phyloP scores from a whole-genome alignment of 441 rosid species.

The Populus hybrid region DNA sequence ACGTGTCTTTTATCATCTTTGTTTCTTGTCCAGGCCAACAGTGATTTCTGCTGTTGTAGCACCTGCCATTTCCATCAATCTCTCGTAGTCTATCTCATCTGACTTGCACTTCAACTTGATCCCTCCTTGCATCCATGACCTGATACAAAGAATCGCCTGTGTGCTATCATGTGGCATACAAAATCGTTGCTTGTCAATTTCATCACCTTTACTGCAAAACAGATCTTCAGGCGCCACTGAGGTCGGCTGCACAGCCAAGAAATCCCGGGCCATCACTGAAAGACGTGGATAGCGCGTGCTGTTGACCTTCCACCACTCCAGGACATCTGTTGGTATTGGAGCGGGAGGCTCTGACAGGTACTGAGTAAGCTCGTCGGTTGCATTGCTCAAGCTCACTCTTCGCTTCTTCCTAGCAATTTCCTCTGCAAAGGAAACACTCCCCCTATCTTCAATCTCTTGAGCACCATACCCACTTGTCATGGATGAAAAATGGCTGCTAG shows the following conservation, averaged over 20 bases:
- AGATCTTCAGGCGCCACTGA: slow-evolving; percentile 77
- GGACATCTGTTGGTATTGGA: slow-evolving; percentile 76
- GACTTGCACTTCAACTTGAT: slow-evolving; percentile 70
- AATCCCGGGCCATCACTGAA: slow-evolving; percentile 84
- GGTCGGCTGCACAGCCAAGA: slow-evolving; percentile 78
- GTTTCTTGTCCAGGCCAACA: slow-evolving; percentile 52
- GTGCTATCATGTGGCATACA: slow-evolving; percentile 72
- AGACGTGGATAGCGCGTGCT: slow-evolving; percentile 79
- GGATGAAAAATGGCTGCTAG: slow-evolving; percentile 58
- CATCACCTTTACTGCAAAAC: slow-evolving; percentile 71
- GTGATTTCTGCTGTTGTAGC: slow-evolving; percentile 40
- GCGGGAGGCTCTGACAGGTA: slow-evolving; percentile 86
- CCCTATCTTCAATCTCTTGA: slow-evolving; percentile 75
- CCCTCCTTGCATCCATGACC: slow-evolving; percentile 80
- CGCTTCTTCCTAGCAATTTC: slow-evolving; percentile 90
- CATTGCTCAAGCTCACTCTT: slow-evolving; percentile 64
- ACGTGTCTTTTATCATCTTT: slow-evolving; percentile 6
- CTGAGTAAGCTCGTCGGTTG: slow-evolving; percentile 81
- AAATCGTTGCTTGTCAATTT: slow-evolving; percentile 61
- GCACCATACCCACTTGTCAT: slow-evolving; percentile 53
- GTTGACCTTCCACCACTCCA: slow-evolving; percentile 95
- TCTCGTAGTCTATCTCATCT: slow-evolving; percentile 71
- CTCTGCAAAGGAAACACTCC: slow-evolving; percentile 83
- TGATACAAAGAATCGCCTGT: slow-evolving; percentile 69
- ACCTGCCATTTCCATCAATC: slow-evolving; percentile 77